Percentiles rank a stretch among this genome's conserved stretches.
phyloP scores from a whole-genome alignment of 2,329 filamentous ascomycete genomes.

The Ophiostoma perfectum region DNA sequence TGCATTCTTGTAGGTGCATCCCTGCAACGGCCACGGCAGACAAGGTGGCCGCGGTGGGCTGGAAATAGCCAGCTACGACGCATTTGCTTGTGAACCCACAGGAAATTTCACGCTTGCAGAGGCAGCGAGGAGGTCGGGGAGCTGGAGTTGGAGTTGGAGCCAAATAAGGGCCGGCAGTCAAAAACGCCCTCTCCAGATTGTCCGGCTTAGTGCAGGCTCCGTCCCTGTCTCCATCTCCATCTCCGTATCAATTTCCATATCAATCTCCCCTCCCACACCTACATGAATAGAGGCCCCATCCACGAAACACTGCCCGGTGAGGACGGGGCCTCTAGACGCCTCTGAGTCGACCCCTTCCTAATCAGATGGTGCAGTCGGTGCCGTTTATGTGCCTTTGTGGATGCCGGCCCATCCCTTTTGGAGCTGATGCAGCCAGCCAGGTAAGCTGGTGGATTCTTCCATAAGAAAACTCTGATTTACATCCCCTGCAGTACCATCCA shows the following conservation, averaged over 20 bases:
- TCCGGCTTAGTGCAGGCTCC: not conserved
- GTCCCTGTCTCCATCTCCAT: not conserved
- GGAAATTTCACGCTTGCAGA: not conserved
- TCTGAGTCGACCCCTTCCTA: not conserved
- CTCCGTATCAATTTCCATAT: not conserved
- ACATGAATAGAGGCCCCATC: not conserved
- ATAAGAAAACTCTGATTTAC: slow-evolving; percentile 8
- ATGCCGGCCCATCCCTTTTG: not conserved
- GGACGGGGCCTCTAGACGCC: not conserved
- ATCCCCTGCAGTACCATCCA: not conserved
- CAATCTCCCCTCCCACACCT: not conserved
- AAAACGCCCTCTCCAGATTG: slow-evolving; percentile 2
- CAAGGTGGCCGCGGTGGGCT: not conserved
- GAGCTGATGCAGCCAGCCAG: not conserved
- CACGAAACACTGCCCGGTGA: too few species aligned
- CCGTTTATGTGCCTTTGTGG: not conserved
- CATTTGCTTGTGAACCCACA: not conserved
- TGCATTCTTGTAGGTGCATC: not conserved
- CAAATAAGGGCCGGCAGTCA: slow-evolving; percentile 10
- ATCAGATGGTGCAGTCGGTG: slow-evolving; percentile 8
- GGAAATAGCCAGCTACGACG: not conserved
- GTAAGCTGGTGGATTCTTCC: slow-evolving; percentile 6
- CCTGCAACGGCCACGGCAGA: not conserved
- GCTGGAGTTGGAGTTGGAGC: not conserved
- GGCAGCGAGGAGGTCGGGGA: not conserved